Conservation (phyloP, 345 rosid species). For the Dipteronia dyeriana region DNA sequence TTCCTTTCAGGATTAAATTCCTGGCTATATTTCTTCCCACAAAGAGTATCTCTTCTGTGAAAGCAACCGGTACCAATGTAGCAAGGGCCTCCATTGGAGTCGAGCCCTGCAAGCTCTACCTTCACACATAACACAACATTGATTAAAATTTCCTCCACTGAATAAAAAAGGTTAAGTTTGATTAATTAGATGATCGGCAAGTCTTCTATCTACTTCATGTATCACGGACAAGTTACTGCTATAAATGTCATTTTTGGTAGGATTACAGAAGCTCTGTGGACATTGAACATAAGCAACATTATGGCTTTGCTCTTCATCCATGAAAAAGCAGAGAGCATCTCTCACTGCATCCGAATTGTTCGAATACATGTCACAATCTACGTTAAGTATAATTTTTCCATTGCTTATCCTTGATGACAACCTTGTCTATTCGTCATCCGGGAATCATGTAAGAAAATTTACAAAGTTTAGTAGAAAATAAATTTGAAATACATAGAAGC, state of each 20-base stretch:
- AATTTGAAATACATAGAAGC: neutral
- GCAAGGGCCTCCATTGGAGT: slow-evolving; percentile 30
- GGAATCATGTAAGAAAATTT: neutral
- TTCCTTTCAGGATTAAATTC: slow-evolving; percentile 32
- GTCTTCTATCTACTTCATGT: slow-evolving; percentile 11
- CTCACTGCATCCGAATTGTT: slow-evolving; percentile 30
- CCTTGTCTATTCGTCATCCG: slow-evolving; percentile 29
- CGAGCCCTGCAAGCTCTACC: slow-evolving; percentile 36
- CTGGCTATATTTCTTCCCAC: slow-evolving; percentile 20
- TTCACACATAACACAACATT: slow-evolving; percentile 2
- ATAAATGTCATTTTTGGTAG: slow-evolving; percentile 40
- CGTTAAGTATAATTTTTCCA: slow-evolving; percentile 36
- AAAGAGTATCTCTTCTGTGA: slow-evolving; percentile 36
- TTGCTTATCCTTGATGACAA: slow-evolving; percentile 47
- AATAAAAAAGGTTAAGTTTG: neutral
- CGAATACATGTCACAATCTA: slow-evolving; percentile 52
- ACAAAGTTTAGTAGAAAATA: too few relatives aligned
- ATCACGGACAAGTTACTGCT: neutral
- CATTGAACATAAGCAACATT: slow-evolving; percentile 41
- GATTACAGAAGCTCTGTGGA: slow-evolving; percentile 38
- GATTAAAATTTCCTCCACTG: too few relatives aligned
- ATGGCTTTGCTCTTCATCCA: slow-evolving; percentile 41
- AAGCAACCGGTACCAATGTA: slow-evolving; percentile 43
- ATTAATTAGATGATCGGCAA: neutral
- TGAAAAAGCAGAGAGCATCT: slow-evolving; percentile 47